A percentile compares a stretch with the other conserved stretches of the same genome.
Conservation (phyloP, 1,284 basidiomycete genomes). For the Gymnopus androsaceus region DNA sequence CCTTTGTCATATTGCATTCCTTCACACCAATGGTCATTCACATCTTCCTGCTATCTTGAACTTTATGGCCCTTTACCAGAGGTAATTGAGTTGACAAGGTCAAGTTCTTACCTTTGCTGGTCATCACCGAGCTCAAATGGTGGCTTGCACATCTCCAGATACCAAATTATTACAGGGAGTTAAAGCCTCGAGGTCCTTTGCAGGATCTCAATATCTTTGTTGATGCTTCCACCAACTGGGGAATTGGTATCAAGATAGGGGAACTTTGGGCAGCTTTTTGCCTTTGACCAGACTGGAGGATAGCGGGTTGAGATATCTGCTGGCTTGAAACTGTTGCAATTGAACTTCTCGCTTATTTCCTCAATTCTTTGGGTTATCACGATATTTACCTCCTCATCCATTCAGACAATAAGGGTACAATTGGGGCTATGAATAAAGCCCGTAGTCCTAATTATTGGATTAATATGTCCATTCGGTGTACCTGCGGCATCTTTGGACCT, state of each 20-base stretch:
- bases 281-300: neutral
- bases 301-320: conserved; percentile 12
- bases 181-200: neutral
- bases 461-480: conserved; percentile 35
- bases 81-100: neutral
- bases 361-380: neutral
- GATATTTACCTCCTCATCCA: neutral
- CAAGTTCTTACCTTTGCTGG: neutral
- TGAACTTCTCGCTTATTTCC: conserved; percentile 6
- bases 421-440: conserved; percentile 37
- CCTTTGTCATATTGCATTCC: conserved; percentile 20
- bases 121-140: conserved; percentile 9
- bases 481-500: conserved; percentile 21
- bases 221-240: conserved; percentile 8
- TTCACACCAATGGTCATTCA: conserved; percentile 15
- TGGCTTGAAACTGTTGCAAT: conserved; percentile 17
- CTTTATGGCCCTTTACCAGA: conserved; percentile 2
- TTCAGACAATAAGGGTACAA: conserved; percentile 38
- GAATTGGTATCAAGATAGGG: conserved; percentile 1
- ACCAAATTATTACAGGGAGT: neutral
- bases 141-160: neutral
- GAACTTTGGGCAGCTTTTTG: neutral
- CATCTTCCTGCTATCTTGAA: conserved; percentile 11
- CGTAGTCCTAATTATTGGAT: conserved; percentile 32
- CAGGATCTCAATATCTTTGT: conserved; percentile 2